Evolutionary conservation across 2,329 filamentous ascomycete genomes (phyloP).

Genomic region (Calonectria honghensis): DNA sequence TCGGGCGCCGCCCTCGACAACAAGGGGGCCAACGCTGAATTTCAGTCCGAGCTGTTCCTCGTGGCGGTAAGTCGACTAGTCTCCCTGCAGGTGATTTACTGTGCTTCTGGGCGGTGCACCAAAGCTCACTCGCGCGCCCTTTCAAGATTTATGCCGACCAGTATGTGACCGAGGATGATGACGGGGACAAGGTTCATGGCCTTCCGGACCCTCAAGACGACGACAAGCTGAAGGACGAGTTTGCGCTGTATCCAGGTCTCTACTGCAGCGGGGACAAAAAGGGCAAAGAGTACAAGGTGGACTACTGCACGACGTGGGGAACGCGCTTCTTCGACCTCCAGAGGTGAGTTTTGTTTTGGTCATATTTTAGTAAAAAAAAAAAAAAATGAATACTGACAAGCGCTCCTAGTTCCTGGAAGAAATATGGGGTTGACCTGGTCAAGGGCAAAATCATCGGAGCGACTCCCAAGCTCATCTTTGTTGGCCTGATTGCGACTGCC

Average conservation of each 20-base stretch:
- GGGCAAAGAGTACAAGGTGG: neutral
- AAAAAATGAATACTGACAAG: neutral
- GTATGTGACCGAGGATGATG: neutral
- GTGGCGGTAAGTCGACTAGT: neutral
- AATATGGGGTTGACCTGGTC: slow-evolving; percentile 10
- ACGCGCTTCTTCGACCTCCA: slow-evolving; percentile 9
- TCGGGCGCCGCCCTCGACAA: slow-evolving; percentile 8
- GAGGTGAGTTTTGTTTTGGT: neutral
- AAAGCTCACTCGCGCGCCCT: neutral
- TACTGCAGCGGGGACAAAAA: slow-evolving; percentile 13
- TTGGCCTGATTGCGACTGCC: slow-evolving; percentile 1
- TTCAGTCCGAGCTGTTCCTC: slow-evolving; percentile 22
- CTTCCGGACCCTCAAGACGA: slow-evolving; percentile 2
- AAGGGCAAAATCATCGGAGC: neutral
- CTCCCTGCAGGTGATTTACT: neutral
- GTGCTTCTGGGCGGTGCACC: neutral
- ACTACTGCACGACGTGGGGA: slow-evolving; percentile 9
- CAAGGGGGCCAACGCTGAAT: neutral
- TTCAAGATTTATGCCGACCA: slow-evolving; percentile 8
- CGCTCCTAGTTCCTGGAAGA: neutral
- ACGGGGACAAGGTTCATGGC: neutral
- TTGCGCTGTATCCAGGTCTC: neutral
- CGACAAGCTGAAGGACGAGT: neutral
- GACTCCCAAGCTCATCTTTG: slow-evolving; percentile 13
- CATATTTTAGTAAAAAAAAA: neutral